Evolutionary conservation across 129 eudicot genomes (phyloP), one percentile per base, ranked within the genome.

Genomic region (Silybum marianum): DNA sequence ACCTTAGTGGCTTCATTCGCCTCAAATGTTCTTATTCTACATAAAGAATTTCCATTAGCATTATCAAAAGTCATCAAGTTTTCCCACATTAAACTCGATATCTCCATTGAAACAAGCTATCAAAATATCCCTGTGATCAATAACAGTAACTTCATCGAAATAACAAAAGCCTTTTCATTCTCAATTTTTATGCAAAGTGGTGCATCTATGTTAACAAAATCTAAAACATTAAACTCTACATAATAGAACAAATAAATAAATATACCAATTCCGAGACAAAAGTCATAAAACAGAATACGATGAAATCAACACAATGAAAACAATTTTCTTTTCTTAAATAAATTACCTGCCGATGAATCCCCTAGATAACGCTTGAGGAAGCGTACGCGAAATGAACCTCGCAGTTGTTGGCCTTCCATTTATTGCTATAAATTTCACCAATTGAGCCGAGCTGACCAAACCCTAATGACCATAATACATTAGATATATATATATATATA

Each of bases 321-420:
- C 16, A 40, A 48, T 2, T 3, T 21, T 21, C 2, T 25, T 68
- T 18, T 19, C 11, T 25, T 21, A 42, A 69, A 26, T 26, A 26
- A 28, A 60, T 83, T 88, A 96, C 99, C 99, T 96, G 92, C 98
- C 99, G 77, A 91, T 88, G 70, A 96, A 96, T 73, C 92, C 98
- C 85, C 99, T 91, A 25, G 98, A 96, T 48, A 96, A 22, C 84
- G 90, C 93, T 86, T 89, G 92, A 71, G 98, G 99, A 91, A 96
- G 95, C 23, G 86, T 79, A 26, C 99, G 93, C 1, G 97, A 90
- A 25, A 96, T 89, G 62, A 92, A 78, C 83, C 99, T 90, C 32
- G 89, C 86, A 39, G 91, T 87, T 24, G 95, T 96, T 68, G 99
- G 99, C 79, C 99, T 87, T 54, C 97, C 98, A 89, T 93, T 91